Conservation (phyloP, 805 yeast genomes). For the Danielia oregonensis region DNA sequence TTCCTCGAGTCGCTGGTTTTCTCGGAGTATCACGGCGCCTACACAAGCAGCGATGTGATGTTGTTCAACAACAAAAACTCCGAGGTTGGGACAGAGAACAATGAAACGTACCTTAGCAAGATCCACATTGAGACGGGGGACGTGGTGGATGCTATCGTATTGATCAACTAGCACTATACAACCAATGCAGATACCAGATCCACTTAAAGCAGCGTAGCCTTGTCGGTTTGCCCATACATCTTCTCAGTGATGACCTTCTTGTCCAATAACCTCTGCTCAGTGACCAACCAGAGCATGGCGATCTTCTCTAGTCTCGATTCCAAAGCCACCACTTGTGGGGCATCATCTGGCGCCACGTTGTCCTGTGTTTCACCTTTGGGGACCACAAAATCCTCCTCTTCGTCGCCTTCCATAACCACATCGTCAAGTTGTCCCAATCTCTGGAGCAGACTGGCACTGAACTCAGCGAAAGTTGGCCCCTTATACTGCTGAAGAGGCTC, state of each 20-base stretch:
- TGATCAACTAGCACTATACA: no score
- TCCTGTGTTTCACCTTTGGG: conserved; percentile 4
- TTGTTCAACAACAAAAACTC: conserved; percentile 27
- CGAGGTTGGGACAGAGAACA: conserved; percentile 19
- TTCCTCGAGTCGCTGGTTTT: conserved; percentile 40
- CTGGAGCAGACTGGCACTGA: conserved; percentile 4
- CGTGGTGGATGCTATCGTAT: conserved; percentile 25
- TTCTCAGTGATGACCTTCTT: conserved; percentile 24
- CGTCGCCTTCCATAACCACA: conserved; percentile 6
- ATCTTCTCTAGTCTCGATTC: conserved; percentile 50
- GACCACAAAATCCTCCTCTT: conserved; percentile 1
- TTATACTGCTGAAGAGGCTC: conserved; percentile 8
- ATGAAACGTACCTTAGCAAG: conserved; percentile 32
- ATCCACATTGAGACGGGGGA: conserved; percentile 42
- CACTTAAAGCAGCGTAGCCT: no score
- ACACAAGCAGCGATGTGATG: conserved; percentile 19
- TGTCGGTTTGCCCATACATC: conserved; percentile 19
- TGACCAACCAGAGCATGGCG: conserved; percentile 60
- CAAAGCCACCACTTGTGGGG: conserved; percentile 14
- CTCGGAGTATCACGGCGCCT: conserved; percentile 3
- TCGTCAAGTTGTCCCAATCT: conserved; percentile 9
- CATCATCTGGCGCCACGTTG: background rate
- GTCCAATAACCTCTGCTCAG: conserved; percentile 50
- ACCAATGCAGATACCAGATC: no score
- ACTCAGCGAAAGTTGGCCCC: conserved; percentile 5